Conservation (phyloP, 495 filamentous ascomycete species). For the Penicillium turbatum region DNA sequence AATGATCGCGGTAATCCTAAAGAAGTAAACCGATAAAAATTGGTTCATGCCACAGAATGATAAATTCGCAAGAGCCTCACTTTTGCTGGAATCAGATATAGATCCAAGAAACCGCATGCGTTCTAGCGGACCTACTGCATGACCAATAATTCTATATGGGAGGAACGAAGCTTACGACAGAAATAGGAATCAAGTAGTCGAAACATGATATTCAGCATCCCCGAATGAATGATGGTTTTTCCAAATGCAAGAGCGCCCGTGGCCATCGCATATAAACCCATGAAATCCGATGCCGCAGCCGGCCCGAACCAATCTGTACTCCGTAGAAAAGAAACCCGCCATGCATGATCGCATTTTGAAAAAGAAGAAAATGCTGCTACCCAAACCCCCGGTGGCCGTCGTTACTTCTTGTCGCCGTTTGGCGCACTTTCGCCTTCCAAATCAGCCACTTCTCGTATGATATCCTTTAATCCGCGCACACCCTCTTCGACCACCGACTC, state of each 20-base stretch:
- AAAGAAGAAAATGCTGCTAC: background rate
- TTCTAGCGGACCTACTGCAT: background rate
- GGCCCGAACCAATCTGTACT: conserved; percentile 20
- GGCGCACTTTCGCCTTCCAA: conserved; percentile 38
- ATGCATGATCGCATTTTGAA: conserved; percentile 19
- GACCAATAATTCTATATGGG: too few species aligned
- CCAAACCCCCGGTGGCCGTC: background rate
- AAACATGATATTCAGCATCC: background rate
- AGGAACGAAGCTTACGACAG: background rate
- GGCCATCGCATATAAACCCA: conserved; percentile 17
- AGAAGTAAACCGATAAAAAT: too few species aligned
- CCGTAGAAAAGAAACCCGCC: conserved; percentile 14
- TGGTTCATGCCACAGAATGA: too few species aligned
- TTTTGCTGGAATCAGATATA: too few species aligned
- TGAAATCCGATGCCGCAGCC: conserved; percentile 11
- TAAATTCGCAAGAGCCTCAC: too few species aligned
- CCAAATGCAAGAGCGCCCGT: conserved; percentile 16
- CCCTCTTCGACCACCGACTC: conserved; percentile 43
- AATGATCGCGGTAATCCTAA: too few species aligned
- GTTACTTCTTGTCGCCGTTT: conserved; percentile 31
- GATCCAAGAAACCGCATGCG: too few species aligned
- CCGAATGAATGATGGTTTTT: conserved; percentile 25
- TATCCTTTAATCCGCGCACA: conserved; percentile 43
- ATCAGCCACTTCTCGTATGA: conserved; percentile 46
- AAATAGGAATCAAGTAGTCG: background rate